phyloP scores from a whole-genome alignment of 2,329 filamentous ascomycete species.

The Cladobotryum protrusum region DNA sequence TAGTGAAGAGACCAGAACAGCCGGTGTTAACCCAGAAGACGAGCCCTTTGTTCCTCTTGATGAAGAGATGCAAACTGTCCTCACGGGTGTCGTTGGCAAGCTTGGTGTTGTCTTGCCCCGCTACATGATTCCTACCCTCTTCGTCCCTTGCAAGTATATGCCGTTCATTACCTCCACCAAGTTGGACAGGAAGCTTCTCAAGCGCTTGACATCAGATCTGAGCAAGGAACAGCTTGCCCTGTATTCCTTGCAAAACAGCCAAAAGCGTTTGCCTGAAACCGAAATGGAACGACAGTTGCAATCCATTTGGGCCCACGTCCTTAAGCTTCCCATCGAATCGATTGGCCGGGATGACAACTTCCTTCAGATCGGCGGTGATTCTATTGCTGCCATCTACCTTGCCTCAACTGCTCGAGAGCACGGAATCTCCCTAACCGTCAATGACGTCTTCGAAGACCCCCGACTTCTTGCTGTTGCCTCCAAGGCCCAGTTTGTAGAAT shows the following conservation, averaged over 20 bases:
- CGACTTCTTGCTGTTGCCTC: conserved; percentile 1
- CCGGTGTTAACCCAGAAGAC: background rate
- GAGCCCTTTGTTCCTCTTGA: background rate
- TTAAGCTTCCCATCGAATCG: background rate
- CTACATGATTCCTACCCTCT: conserved; percentile 9
- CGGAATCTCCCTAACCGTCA: conserved; percentile 10
- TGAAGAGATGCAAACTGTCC: background rate
- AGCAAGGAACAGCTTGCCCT: background rate
- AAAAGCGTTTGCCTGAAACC: background rate
- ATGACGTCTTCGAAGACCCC: conserved; percentile 12
- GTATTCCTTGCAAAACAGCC: background rate
- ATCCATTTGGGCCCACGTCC: background rate
- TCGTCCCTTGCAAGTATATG: conserved; percentile 8
- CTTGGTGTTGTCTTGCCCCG: background rate
- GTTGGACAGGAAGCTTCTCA: conserved; percentile 4
- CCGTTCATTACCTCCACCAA: conserved; percentile 8
- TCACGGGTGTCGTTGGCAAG: background rate
- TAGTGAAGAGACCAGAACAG: background rate
- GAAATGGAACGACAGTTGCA: conserved; percentile 4
- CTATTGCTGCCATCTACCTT: conserved; percentile 12
- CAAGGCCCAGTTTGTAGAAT: background rate
- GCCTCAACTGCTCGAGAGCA: conserved; percentile 10
- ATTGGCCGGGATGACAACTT: conserved; percentile 15
- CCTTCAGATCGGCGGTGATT: conserved; percentile 14
- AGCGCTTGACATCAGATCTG: background rate